Conservation (phyloP, 495 filamentous ascomycete genomes). For the Aspergillus incahuasiensis region DNA sequence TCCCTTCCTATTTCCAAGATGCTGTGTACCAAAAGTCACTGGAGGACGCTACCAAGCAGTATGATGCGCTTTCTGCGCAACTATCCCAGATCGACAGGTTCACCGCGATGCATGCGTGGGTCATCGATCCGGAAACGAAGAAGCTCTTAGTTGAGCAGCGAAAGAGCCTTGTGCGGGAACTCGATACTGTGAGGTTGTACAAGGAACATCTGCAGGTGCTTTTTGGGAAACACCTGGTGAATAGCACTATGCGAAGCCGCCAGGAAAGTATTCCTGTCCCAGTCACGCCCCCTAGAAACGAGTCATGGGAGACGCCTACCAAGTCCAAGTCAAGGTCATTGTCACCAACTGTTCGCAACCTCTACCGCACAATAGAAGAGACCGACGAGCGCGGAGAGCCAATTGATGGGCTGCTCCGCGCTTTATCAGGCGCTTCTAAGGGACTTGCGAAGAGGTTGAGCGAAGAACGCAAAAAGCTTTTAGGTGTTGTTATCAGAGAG, state of each 20-base stretch:
- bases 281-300: not conserved
- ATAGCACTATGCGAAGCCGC: constrained; percentile 1
- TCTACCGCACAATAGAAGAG: constrained; percentile 26
- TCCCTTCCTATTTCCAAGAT: constrained; percentile 7
- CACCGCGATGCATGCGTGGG: constrained; percentile 36
- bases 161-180: constrained; percentile 31
- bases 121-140: constrained; percentile 29
- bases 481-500: not conserved
- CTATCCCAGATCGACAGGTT: constrained; percentile 35
- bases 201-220: constrained; percentile 31
- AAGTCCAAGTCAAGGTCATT: constrained; percentile 6
- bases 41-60: constrained; percentile 22
- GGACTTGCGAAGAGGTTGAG: constrained; percentile 9
- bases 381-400: constrained; percentile 20
- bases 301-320: constrained; percentile 5
- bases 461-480: constrained; percentile 3
- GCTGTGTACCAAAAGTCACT: constrained; percentile 14
- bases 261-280: not conserved
- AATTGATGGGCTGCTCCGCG: constrained; percentile 20
- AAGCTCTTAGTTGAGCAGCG: constrained; percentile 32
- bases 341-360: constrained; percentile 14
- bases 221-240: constrained; percentile 8
- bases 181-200: constrained; percentile 32
- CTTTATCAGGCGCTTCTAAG: constrained; percentile 20
- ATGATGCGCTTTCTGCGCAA: constrained; percentile 26